Base-by-base conservation (phyloP, 345 rosid genomes). In the Fremontodendron californicum region DNA sequence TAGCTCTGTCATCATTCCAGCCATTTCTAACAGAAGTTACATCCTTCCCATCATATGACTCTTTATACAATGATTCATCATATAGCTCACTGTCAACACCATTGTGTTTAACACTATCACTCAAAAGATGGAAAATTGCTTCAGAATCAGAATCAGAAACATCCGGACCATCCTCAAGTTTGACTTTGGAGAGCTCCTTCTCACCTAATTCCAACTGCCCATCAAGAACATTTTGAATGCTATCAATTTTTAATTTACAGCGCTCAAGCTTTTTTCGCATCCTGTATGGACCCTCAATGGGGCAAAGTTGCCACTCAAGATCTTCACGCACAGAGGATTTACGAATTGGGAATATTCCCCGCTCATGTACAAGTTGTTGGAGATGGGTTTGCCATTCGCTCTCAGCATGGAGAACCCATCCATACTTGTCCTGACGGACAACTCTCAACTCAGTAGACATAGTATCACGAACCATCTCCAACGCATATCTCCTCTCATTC, bases 381-480 rank as follows among this genome's bases (percentile, higher is more conserved):
- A 96, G 94, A 84, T 91, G 97, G 29, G 89, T 94, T 82, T 96
- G 95, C 99, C 99, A 96, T 88, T 91, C 97, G 46, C 99, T 96
- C 86, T 96, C 99, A 75, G 99, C 99, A 85, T 96, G 98, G 60
- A 96, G 97, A 84, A 96, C 91, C 99, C 99, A 96, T 66, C 99
- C 99, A 84, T 96, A 96, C 85, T 96, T 96, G 80, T 94, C 97
- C 87, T 96, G 99, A 75, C 99, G 96, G 74, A 96, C 93, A 85
- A 96, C 98, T 85, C 99, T 90, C 71, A 96, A 87, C 87, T 96
- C 99, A 65, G 99, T 94, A 78, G 99, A 89, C 99, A 96, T 94
- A 72, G 88, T 88, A 85, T 94, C 99, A 66, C 99, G 97, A 79
- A 96, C 83, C 85, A 91, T 83, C 82, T 94, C 99, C 80, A 96